Evolutionary conservation across 228 moss, liverwort and hornwort species (phyloP).

Genomic region (Sphagnum fallax): DNA sequence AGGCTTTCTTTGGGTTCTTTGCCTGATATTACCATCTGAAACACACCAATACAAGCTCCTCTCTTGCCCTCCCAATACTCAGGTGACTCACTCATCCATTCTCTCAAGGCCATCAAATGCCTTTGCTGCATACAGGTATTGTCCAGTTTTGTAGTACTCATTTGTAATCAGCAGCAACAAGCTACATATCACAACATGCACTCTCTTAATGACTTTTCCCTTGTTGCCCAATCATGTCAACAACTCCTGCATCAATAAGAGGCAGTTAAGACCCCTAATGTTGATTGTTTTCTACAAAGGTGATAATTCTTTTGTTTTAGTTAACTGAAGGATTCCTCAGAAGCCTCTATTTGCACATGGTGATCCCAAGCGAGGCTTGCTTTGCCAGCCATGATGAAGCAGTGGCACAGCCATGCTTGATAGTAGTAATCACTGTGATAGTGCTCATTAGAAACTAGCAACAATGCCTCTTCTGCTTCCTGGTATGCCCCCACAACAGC

Average conservation of each 20-base stretch:
- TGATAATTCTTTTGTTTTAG: not conserved
- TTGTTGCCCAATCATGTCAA: not conserved
- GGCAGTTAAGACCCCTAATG: not conserved
- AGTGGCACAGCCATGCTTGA: conserved; percentile 73
- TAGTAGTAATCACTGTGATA: conserved; percentile 41
- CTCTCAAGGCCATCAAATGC: conserved; percentile 71
- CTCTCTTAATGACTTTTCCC: not conserved
- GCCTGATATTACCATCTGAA: conserved; percentile 45
- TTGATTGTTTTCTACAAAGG: not conserved
- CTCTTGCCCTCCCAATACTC: conserved; percentile 81
- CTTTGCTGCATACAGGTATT: conserved; percentile 72
- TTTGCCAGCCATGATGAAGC: conserved; percentile 62
- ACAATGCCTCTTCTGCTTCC: conserved; percentile 72
- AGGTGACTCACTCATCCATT: conserved; percentile 55
- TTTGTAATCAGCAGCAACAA: conserved; percentile 71
- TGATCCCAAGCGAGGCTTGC: conserved; percentile 77
- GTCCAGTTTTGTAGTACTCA: conserved; percentile 66
- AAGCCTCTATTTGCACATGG: conserved; percentile 32
- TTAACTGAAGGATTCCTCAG: conserved; percentile 58
- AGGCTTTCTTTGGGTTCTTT: conserved; percentile 67
- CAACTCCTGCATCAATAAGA: not conserved
- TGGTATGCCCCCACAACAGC: conserved; percentile 56
- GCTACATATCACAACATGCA: conserved; percentile 24
- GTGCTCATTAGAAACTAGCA: conserved; percentile 28
- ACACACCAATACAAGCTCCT: conserved; percentile 69